Conservation (phyloP, 2,329 filamentous ascomycete species). For the Fusarium keratoplasticum region DNA sequence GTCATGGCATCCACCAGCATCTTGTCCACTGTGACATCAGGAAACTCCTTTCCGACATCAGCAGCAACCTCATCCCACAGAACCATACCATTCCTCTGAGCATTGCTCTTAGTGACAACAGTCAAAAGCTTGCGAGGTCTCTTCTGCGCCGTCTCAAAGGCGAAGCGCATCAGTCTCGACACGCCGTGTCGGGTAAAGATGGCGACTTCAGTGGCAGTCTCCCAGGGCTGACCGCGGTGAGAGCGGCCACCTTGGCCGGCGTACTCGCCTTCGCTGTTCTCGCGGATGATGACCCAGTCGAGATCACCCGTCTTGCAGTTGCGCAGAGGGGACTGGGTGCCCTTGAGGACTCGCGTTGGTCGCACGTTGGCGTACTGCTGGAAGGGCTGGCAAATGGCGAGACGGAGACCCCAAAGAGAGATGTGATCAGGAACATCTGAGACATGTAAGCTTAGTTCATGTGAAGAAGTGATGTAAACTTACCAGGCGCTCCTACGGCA, state of each 20-base stretch:
- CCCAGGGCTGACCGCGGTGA: constrained; percentile 68
- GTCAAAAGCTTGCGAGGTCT: constrained; percentile 69
- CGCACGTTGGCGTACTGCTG: constrained; percentile 76
- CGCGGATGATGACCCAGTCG: constrained; percentile 75
- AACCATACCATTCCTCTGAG: constrained; percentile 75
- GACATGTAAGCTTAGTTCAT: neutral
- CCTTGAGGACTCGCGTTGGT: constrained; percentile 70
- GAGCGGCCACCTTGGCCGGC: constrained; percentile 73
- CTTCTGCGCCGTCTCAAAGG: constrained; percentile 69
- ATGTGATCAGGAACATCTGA: constrained; percentile 73
- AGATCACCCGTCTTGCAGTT: constrained; percentile 65
- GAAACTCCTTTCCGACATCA: constrained; percentile 66
- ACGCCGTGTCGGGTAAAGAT: constrained; percentile 72
- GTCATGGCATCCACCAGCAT: constrained; percentile 78
- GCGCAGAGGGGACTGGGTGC: constrained; percentile 67
- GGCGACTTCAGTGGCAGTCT: constrained; percentile 70
- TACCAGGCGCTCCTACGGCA: constrained; percentile 69
- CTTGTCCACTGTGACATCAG: constrained; percentile 71
- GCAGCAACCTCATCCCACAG: constrained; percentile 74
- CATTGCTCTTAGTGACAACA: constrained; percentile 74
- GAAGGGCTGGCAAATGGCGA: constrained; percentile 72
- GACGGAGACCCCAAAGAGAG: constrained; percentile 72
- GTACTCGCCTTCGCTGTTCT: constrained; percentile 76
- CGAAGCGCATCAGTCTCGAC: constrained; percentile 70
- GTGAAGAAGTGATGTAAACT: neutral